These are phyloP conservation scores for Zalaria obscura DNA, from an alignment of 2,329 filamentous ascomycete species.

Conservation along the genomic window DNA sequence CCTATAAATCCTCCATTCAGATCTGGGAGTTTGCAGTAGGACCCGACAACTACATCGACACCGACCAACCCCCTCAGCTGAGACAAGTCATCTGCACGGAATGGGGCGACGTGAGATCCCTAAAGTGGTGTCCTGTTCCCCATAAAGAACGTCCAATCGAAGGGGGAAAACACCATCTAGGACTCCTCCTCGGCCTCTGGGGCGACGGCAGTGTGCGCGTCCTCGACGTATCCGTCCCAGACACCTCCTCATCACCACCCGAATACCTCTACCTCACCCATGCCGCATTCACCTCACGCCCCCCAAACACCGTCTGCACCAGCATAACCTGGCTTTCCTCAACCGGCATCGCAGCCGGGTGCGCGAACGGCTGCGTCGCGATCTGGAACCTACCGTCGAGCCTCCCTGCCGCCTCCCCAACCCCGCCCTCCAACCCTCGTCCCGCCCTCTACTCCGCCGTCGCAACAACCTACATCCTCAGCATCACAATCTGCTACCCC, in stretches of 20 bases:
- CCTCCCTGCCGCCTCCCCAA: conserved; percentile 19
- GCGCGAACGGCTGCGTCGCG: conserved; percentile 41
- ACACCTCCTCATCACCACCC: conserved; percentile 7
- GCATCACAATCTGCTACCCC: conserved; percentile 37
- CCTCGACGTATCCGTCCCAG: conserved; percentile 31
- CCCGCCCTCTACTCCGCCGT: conserved; percentile 30
- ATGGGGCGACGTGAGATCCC: conserved; percentile 40
- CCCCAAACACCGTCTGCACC: conserved; percentile 40
- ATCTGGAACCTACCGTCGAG: conserved; percentile 34
- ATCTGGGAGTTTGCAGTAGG: conserved; percentile 41
- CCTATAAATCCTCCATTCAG: conserved; percentile 38
- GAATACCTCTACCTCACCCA: conserved; percentile 27
- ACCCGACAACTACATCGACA: conserved; percentile 26
- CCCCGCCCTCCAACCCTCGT: conserved; percentile 14
- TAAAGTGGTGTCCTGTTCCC: conserved; percentile 42
- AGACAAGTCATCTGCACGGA: conserved; percentile 39
- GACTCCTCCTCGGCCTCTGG: conserved; percentile 42
- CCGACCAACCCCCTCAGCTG: conserved; percentile 28
- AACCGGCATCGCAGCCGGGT: conserved; percentile 39
- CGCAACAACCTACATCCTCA: conserved; percentile 33
- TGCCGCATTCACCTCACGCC: conserved; percentile 35
- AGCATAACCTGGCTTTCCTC: conserved; percentile 43
- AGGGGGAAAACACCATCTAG: conserved; percentile 23
- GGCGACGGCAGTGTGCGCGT: conserved; percentile 43
- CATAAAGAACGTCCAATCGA: conserved; percentile 18